Conservation (phyloP, 2,329 filamentous ascomycete species). For the Sarocladiaceae sp. region DNA sequence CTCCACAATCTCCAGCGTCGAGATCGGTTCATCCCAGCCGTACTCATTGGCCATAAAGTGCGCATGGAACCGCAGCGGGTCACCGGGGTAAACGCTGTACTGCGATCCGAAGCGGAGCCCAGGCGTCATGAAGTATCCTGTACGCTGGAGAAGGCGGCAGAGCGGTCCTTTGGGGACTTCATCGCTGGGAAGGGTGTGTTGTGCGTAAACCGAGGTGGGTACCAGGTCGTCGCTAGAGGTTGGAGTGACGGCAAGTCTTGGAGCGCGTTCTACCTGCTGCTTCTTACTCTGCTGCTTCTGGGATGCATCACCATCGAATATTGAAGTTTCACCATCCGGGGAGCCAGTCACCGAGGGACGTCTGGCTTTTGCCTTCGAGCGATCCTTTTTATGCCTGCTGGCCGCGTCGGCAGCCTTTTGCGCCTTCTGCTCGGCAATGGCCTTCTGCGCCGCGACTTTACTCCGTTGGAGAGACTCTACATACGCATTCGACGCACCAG, state of each 20-base stretch:
- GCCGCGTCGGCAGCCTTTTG: slow-evolving; percentile 26
- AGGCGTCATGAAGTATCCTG: slow-evolving; percentile 82
- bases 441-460: slow-evolving; percentile 34
- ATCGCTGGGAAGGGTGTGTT: slow-evolving; percentile 11
- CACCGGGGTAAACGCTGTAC: slow-evolving; percentile 92
- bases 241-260: slow-evolving; percentile 25
- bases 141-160: slow-evolving; percentile 71
- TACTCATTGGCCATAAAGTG: slow-evolving; percentile 85
- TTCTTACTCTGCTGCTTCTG: slow-evolving; percentile 2
- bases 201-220: slow-evolving; percentile 12
- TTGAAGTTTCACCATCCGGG: background rate
- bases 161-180: slow-evolving; percentile 43
- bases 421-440: slow-evolving; percentile 32
- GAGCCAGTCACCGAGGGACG: slow-evolving; percentile 3
- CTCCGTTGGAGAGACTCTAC: slow-evolving; percentile 47
- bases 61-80: slow-evolving; percentile 89
- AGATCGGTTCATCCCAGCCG: slow-evolving; percentile 82
- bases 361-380: slow-evolving; percentile 3
- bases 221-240: slow-evolving; percentile 28
- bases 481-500: slow-evolving; percentile 48
- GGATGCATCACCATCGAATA: background rate
- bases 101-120: slow-evolving; percentile 91
- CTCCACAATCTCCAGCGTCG: slow-evolving; percentile 76
- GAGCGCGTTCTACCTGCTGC: slow-evolving; percentile 6
- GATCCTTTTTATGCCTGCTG: slow-evolving; percentile 13